These are phyloP conservation scores for Gypsophila paniculata DNA, from an alignment of 179 eudicot genomes.

Conservation along the genomic window DNA sequence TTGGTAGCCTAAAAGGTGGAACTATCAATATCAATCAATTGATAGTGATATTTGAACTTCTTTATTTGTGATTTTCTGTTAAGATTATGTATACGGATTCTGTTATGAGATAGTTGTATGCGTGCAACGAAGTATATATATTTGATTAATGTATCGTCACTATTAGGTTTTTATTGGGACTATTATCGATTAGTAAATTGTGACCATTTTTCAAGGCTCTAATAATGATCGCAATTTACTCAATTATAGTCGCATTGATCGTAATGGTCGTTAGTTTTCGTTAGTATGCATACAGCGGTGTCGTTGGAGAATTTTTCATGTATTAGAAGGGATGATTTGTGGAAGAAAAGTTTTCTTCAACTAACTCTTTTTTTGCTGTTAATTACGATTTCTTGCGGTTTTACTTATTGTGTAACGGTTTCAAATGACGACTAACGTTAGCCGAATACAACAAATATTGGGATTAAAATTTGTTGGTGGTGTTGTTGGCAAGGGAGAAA, in stretches of 20 bases:
- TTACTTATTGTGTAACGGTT: background rate
- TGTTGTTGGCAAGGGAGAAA: conserved; percentile 5
- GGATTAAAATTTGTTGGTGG: background rate
- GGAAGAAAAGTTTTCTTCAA: background rate
- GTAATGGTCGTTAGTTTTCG: no score
- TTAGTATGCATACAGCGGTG: no score
- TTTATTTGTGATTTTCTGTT: background rate
- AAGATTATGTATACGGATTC: no score
- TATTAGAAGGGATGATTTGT: no score
- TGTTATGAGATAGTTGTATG: no score
- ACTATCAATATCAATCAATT: conserved; percentile 22
- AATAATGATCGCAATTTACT: no score
- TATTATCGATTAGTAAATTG: no score
- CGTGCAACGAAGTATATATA: no score
- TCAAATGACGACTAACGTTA: background rate
- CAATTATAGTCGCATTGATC: background rate
- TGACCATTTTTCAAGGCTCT: no score
- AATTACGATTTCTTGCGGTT: background rate
- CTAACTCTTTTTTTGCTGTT: background rate
- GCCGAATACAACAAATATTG: background rate
- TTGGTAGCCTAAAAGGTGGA: conserved; percentile 22
- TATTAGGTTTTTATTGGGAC: no score
- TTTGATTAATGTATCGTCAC: no score
- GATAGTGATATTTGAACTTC: conserved; percentile 30
- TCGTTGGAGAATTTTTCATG: no score